Base-by-base conservation (phyloP, 176 grass and related monocot species). In the Leersia perrieri region DNA sequence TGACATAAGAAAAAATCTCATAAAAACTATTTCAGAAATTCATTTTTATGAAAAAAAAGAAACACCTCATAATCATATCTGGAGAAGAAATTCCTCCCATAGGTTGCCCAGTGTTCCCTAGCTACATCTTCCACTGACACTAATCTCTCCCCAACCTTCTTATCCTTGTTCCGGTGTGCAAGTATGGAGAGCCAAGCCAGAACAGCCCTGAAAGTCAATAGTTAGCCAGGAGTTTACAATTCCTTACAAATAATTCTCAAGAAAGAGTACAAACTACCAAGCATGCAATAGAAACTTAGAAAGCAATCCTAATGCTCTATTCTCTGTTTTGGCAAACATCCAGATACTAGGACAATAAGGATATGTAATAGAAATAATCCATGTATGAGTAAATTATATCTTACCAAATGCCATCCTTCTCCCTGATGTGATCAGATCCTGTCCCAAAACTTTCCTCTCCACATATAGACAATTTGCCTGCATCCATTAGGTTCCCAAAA, bases 321-420 rank as follows among this genome's bases (percentile, higher is more conserved):
- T 33, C 16, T 31, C 4, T 33, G 3, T 73, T 74, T 74, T 25
- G 49, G 32, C 22, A 35, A 62, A 8, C 53, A 66, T 73, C 31
- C 53, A 51, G 73, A 66, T 63, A 33, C 47, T 36, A 80, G 22
- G 34, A 16, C 63, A 66, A 32, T 15, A 53, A 42, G 2, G 4
- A 75, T 40, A 70, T 69, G 29, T 51, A 65, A 62, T 23, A 18
- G 53, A 88, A 81, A 5, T 35, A 33, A 79, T 5, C 73, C 12
- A 63, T 45, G 41, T 77, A 49, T 45, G 42, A 85, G 1, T 42
- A 82, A 65, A 36, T 41, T 64, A 77, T 3, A 39, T 88, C 73
- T 83, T 85, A 97, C 94, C 94, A 97, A 33, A 97, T 97, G 57
- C 94, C 94, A 75, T 97, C 94, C 76, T 97, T 97, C 90, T 97